Conservation (phyloP, 164 flowering plant species). For the Berberis thunbergii region DNA sequence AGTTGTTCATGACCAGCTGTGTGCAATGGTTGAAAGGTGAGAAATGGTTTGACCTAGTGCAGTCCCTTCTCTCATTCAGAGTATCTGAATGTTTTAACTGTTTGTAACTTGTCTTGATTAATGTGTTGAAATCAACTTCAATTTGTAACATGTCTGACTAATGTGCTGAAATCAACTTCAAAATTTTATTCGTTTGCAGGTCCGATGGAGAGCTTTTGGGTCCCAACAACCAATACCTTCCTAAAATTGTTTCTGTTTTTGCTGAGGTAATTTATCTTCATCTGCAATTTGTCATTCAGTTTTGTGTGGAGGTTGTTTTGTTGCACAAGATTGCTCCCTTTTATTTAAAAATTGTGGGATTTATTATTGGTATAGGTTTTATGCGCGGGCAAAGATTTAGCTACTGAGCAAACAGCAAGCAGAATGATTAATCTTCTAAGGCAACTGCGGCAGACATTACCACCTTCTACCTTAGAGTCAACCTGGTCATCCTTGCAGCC, state of each 20-base stretch:
- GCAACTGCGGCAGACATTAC: slow-evolving; percentile 89
- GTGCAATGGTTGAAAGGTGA: slow-evolving; percentile 94
- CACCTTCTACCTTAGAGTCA: slow-evolving; percentile 73
- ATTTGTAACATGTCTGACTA: too few species aligned
- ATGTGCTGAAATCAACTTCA: not conserved
- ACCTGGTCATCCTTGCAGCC: slow-evolving; percentile 92
- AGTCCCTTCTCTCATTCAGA: too few species aligned
- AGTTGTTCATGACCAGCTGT: slow-evolving; percentile 90
- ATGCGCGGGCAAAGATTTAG: slow-evolving; percentile 85
- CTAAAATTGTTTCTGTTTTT: slow-evolving; percentile 86
- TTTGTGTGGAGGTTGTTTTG: not conserved
- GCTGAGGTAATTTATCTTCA: slow-evolving; percentile 58
- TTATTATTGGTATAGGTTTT: slow-evolving; percentile 37
- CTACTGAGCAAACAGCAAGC: slow-evolving; percentile 77
- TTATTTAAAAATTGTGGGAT: not conserved
- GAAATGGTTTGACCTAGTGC: not conserved
- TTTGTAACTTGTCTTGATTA: not conserved
- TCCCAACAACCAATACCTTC: slow-evolving; percentile 77
- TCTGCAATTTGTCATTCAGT: not conserved
- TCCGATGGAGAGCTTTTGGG: slow-evolving; percentile 88
- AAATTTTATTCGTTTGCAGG: slow-evolving; percentile 38
- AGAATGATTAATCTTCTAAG: slow-evolving; percentile 76
- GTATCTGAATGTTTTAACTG: too few species aligned
- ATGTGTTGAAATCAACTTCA: not conserved
- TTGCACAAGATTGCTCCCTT: not conserved